A percentile compares a stretch with the other conserved stretches of the same genome.
These are phyloP conservation scores for Hypoxylon rubiginosum DNA, from an alignment of 2,329 filamentous ascomycete species.

Conservation along the genomic window DNA sequence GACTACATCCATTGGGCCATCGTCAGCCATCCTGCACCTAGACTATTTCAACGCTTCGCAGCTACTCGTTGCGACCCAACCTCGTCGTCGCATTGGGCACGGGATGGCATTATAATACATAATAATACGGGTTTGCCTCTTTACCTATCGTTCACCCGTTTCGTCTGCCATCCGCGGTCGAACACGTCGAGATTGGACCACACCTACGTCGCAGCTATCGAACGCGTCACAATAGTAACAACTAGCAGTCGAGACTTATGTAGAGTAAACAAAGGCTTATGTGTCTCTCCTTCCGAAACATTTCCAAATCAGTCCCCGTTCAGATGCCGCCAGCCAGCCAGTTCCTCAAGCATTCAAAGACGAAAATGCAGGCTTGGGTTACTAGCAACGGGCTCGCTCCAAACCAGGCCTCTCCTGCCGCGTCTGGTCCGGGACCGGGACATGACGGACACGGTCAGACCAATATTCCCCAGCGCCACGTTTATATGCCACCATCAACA, in stretches of 20 bases:
- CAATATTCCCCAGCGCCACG: conserved; percentile 44
- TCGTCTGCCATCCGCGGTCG: conserved; percentile 35
- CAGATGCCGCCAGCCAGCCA: conserved; percentile 50
- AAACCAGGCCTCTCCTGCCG: conserved; percentile 44
- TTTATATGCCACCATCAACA: conserved; percentile 39
- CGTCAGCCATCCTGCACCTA: conserved; percentile 35
- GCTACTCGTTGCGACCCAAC: conserved; percentile 50
- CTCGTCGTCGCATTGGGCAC: conserved; percentile 47
- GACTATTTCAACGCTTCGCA: conserved; percentile 29
- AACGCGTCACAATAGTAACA: conserved; percentile 33
- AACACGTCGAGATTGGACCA: conserved; percentile 45
- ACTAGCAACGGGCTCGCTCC: conserved; percentile 48
- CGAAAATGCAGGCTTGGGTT: conserved; percentile 54
- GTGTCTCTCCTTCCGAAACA: conserved; percentile 35
- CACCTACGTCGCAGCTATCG: conserved; percentile 26
- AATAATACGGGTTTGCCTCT: conserved; percentile 45
- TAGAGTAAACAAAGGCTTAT: conserved; percentile 41
- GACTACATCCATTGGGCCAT: conserved; percentile 10
- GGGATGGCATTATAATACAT: conserved; percentile 50
- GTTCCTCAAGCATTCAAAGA: conserved; percentile 52
- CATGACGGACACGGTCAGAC: conserved; percentile 35
- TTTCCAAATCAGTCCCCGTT: conserved; percentile 36
- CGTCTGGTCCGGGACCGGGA: conserved; percentile 35
- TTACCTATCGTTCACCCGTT: conserved; percentile 46
- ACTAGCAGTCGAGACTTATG: conserved; percentile 28